A percentile compares a stretch with the other conserved stretches of the same genome.
These are phyloP conservation scores for Kwoniella sp. DNA, from an alignment of 768 basidiomycete species.

Conservation along the genomic window DNA sequence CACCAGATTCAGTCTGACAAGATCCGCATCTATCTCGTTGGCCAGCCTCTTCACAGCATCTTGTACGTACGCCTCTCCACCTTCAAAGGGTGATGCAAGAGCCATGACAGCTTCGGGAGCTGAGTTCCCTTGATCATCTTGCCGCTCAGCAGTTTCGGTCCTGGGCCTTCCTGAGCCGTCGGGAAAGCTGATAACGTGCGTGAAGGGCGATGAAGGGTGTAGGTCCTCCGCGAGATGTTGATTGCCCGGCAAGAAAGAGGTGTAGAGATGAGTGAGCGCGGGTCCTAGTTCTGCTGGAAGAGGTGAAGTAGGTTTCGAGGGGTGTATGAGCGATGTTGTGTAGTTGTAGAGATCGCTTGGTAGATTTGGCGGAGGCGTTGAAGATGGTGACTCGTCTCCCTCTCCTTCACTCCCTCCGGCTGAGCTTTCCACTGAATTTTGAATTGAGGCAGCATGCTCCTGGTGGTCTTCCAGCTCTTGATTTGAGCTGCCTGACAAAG, in stretches of 20 bases:
- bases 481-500: not conserved
- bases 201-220: slow-evolving; percentile 3
- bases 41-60: slow-evolving; percentile 78
- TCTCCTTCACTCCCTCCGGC: not conserved
- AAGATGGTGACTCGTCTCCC: slow-evolving; percentile 2
- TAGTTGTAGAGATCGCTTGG: not conserved
- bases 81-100: slow-evolving; percentile 70
- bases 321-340: slow-evolving; percentile 13
- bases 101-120: slow-evolving; percentile 26
- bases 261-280: slow-evolving; percentile 27
- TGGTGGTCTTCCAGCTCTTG: not conserved
- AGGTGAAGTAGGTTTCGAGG: slow-evolving; percentile 8
- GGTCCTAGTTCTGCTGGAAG: slow-evolving; percentile 21
- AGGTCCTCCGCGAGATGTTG: slow-evolving; percentile 24
- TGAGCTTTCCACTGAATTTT: not conserved
- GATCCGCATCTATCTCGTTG: slow-evolving; percentile 71
- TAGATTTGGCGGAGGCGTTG: not conserved
- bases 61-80: slow-evolving; percentile 79
- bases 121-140: not conserved
- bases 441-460: not conserved
- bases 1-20: slow-evolving; percentile 78
- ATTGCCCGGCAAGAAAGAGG: slow-evolving; percentile 35
- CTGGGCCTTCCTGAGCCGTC: slow-evolving; percentile 16
- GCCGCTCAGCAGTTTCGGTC: slow-evolving; percentile 6
- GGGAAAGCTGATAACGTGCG: slow-evolving; percentile 20